These are phyloP conservation scores for Hygrocybe coccinea DNA, from an alignment of 768 basidiomycete genomes.

Conservation along the genomic window DNA sequence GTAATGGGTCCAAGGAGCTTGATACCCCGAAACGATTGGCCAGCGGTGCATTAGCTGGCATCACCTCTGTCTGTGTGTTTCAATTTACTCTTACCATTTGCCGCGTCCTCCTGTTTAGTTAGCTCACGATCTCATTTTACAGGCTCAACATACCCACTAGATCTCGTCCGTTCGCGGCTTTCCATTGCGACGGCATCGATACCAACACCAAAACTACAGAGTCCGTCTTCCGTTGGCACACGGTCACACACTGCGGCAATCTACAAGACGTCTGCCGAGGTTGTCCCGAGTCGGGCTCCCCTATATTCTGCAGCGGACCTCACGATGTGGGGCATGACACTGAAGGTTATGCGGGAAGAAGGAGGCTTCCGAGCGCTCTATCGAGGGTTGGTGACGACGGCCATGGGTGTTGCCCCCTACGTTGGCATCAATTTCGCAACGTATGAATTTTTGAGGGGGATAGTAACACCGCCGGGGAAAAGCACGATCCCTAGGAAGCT, in stretches of 20 bases:
- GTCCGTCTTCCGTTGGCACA: constrained; percentile 10
- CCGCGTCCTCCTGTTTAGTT: constrained; percentile 2
- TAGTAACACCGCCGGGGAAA: constrained; percentile 80
- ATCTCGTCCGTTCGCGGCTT: constrained; percentile 86
- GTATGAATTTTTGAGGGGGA: constrained; percentile 75
- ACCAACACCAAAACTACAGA: constrained; percentile 22
- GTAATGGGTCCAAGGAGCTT: constrained; percentile 63
- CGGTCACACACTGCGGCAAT: constrained; percentile 38
- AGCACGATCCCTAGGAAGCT: constrained; percentile 64
- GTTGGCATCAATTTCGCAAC: constrained; percentile 92
- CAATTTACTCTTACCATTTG: constrained; percentile 4
- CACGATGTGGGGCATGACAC: constrained; percentile 83
- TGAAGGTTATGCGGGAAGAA: constrained; percentile 87
- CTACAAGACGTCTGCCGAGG: constrained; percentile 51
- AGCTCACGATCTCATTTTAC: constrained; percentile 9
- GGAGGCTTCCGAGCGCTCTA: constrained; percentile 86
- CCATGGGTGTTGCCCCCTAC: constrained; percentile 86
- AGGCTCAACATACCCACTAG: constrained; percentile 89
- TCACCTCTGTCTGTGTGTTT: constrained; percentile 85
- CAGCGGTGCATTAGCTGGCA: constrained; percentile 88
- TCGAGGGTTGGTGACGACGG: constrained; percentile 78
- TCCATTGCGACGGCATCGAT: constrained; percentile 91
- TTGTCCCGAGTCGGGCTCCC: constrained; percentile 23
- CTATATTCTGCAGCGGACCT: constrained; percentile 50
- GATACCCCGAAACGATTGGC: constrained; percentile 85